These are phyloP conservation scores for Pouteria glomerata DNA, from an alignment of 148 eudicot species.

Conservation along the genomic window DNA sequence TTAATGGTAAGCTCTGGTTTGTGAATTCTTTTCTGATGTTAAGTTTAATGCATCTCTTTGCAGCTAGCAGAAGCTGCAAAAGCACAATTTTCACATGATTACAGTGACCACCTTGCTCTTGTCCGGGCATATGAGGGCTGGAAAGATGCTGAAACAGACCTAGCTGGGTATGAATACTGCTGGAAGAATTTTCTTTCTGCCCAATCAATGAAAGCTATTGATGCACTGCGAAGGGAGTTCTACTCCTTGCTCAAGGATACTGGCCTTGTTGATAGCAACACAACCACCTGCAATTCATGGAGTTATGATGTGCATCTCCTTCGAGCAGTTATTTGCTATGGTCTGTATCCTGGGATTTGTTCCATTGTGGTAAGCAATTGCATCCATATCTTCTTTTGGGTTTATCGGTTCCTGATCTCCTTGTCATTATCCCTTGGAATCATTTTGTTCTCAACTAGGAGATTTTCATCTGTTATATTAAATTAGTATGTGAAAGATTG, in stretches of 20 bases:
- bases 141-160: constrained; percentile 75
- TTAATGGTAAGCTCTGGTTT: no score
- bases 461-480: background rate
- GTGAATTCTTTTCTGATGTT: background rate
- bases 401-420: background rate
- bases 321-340: constrained; percentile 86
- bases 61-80: constrained; percentile 98
- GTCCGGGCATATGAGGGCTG: constrained; percentile 94
- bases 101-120: constrained; percentile 92
- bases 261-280: constrained; percentile 70
- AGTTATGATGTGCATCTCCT: constrained; percentile 70
- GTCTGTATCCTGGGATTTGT: constrained; percentile 94
- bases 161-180: constrained; percentile 79
- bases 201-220: constrained; percentile 96
- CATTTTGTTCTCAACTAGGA: background rate
- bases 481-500: background rate
- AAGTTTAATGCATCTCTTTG: constrained; percentile 14
- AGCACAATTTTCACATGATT: constrained; percentile 72
- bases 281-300: constrained; percentile 40
- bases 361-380: constrained; percentile 78
- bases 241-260: constrained; percentile 69
- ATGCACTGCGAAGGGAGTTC: constrained; percentile 82
- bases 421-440: background rate
- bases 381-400: background rate
- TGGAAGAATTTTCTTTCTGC: constrained; percentile 90